These are phyloP conservation scores for Protomyces inundatus DNA, from an alignment of 1,139 yeast genomes.

Conservation along the genomic window DNA sequence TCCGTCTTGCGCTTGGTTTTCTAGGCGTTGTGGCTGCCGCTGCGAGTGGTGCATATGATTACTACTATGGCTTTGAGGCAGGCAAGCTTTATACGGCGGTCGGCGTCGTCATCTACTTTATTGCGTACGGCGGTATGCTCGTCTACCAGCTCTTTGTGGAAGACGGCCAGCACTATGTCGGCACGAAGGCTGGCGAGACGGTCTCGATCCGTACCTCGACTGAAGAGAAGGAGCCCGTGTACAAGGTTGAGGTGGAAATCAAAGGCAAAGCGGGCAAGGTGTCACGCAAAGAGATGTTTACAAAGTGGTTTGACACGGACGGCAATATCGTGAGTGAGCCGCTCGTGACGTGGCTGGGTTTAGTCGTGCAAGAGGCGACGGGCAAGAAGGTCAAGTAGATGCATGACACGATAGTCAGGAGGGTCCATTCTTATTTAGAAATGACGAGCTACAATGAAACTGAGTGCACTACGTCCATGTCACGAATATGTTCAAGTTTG, in stretches of 20 bases:
- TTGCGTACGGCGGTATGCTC: constrained; percentile 49
- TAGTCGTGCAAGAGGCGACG: constrained; percentile 9
- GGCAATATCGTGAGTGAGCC: constrained; percentile 30
- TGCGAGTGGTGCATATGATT: constrained; percentile 60
- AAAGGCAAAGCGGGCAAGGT: not conserved
- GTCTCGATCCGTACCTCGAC: constrained; percentile 25
- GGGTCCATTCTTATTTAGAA: no score
- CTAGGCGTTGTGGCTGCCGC: constrained; percentile 63
- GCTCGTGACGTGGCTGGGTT: constrained; percentile 26
- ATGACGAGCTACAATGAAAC: no score
- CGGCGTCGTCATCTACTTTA: constrained; percentile 49
- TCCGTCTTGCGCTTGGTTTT: constrained; percentile 65
- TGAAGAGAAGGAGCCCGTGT: constrained; percentile 20
- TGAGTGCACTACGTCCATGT: no score
- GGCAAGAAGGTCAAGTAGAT: constrained; percentile 7
- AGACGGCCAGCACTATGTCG: constrained; percentile 57
- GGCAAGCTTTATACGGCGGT: constrained; percentile 44
- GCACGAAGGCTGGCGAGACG: constrained; percentile 41
- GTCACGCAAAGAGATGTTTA: constrained; percentile 26
- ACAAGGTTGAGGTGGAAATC: constrained; percentile 18
- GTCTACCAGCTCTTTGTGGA: constrained; percentile 49
- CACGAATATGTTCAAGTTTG: no score
- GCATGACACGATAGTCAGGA: no score
- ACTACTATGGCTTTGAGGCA: constrained; percentile 49
- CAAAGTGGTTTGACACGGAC: constrained; percentile 29